These are phyloP conservation scores for Acer yangbiense DNA, from an alignment of 345 rosid genomes.

Conservation along the genomic window DNA sequence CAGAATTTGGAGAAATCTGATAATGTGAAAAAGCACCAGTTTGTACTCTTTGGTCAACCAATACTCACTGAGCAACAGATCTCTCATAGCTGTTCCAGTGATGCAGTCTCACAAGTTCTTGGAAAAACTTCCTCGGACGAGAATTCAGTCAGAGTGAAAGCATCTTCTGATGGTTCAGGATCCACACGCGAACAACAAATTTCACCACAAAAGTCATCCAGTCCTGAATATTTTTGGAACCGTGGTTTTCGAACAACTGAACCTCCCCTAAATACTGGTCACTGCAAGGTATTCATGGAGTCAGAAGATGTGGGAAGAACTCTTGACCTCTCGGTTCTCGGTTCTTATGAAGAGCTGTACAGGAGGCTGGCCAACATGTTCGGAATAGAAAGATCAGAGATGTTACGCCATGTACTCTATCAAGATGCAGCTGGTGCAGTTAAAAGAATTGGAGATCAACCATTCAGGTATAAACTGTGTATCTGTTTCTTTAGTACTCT, in stretches of 20 bases:
- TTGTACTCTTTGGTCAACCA: slow-evolving; percentile 85
- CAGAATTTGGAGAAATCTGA: slow-evolving; percentile 52
- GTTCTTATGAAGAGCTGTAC: slow-evolving; percentile 79
- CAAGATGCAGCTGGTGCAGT: slow-evolving; percentile 61
- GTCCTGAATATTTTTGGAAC: slow-evolving; percentile 51
- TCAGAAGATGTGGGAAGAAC: slow-evolving; percentile 89
- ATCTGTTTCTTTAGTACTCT: not conserved
- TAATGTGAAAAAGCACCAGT: slow-evolving; percentile 62
- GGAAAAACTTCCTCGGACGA: slow-evolving; percentile 33
- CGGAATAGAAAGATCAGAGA: slow-evolving; percentile 62
- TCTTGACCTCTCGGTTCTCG: slow-evolving; percentile 70
- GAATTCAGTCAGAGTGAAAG: slow-evolving; percentile 29
- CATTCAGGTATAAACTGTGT: slow-evolving; percentile 64
- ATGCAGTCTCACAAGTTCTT: slow-evolving; percentile 36
- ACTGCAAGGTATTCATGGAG: slow-evolving; percentile 92
- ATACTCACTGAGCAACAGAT: slow-evolving; percentile 76
- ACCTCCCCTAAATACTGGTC: slow-evolving; percentile 57
- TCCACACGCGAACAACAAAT: slow-evolving; percentile 32
- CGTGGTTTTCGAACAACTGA: slow-evolving; percentile 36
- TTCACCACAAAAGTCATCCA: slow-evolving; percentile 35
- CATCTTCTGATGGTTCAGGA: slow-evolving; percentile 31
- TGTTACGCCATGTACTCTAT: slow-evolving; percentile 64
- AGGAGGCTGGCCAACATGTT: slow-evolving; percentile 74
- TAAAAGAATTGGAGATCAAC: slow-evolving; percentile 73
- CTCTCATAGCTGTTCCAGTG: slow-evolving; percentile 42